These are phyloP conservation scores for Cystobasidium sp. DNA, from an alignment of 1,284 basidiomycete species.

Conservation along the genomic window DNA sequence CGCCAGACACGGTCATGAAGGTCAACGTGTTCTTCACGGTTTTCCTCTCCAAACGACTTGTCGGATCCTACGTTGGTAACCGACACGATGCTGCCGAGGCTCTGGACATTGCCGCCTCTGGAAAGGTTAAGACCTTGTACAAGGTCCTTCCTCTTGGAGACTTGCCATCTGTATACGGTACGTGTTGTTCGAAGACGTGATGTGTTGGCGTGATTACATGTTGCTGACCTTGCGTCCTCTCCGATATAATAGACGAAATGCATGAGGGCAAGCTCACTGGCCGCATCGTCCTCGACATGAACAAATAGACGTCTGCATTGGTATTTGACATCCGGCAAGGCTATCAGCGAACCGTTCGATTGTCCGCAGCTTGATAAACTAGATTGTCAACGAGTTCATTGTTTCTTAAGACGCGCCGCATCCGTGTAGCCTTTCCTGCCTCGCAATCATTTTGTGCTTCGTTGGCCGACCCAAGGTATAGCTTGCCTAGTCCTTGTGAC, in stretches of 20 bases:
- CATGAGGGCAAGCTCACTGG: constrained; percentile 54
- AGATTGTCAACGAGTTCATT: too few relatives aligned
- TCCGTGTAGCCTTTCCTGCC: too few relatives aligned
- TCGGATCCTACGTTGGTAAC: constrained; percentile 76
- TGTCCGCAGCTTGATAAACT: too few relatives aligned
- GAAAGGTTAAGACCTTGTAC: constrained; percentile 64
- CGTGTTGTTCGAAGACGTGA: background rate
- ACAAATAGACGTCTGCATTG: constrained; percentile 16
- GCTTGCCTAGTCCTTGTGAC: too few relatives aligned
- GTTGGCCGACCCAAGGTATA: too few relatives aligned
- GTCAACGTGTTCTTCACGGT: constrained; percentile 75
- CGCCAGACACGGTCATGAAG: constrained; percentile 42
- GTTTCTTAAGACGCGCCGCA: too few relatives aligned
- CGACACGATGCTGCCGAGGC: constrained; percentile 75
- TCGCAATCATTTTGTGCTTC: too few relatives aligned
- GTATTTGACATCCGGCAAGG: too few relatives aligned
- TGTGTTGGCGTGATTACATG: too few relatives aligned
- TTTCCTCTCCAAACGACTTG: constrained; percentile 63
- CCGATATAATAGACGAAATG: constrained; percentile 45
- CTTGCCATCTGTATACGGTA: constrained; percentile 44
- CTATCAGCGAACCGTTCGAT: too few relatives aligned
- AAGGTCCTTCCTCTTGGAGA: constrained; percentile 40
- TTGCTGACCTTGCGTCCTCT: background rate
- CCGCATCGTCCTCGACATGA: constrained; percentile 54
- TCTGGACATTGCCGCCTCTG: constrained; percentile 69